Base-by-base conservation (phyloP, 2,329 filamentous ascomycete species). In the Chlorencoelia australis region DNA sequence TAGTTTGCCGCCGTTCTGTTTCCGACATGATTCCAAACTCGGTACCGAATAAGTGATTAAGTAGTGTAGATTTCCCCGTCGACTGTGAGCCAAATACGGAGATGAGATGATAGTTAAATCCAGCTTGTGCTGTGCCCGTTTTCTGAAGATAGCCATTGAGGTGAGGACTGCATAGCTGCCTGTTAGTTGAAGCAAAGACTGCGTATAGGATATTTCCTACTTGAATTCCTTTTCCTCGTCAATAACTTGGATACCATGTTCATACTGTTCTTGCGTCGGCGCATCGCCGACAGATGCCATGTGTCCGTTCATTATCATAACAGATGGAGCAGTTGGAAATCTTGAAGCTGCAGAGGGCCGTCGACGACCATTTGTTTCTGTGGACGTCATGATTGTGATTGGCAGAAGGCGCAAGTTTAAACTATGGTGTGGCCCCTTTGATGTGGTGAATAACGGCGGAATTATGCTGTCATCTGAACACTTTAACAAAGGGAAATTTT, bases 21-120 rank as follows among this genome's bases (percentile, higher is more conserved):
- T 98, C 91, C 52, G 86, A 85, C 91, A 98, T 98, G 58, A 98
- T 89, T 50, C 86, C 89, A 66, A 98, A 98, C 39, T 88, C 73
- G 49, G 91, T 98, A 45, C 86, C 85, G 59, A 98, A 98, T 39
- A 98, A 78, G 62, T 89, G 72, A 67, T 98, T 98, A 47, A 98
- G 77, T 30, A 98, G 73, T 5, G 91, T 98, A 30, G 91, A 96
- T 67, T 98, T 98, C 51, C 91, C 91, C 22, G 91, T 98, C 15
- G 91, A 96, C 68, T 98, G 91, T 40, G 89, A 96, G 28, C 91
- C 91, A 61, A 98, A 98, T 55, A 98, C 91, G 54, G 89, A 95
- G 58, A 98, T 95, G 57, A 98, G 76, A 63, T 98, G 91, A 66
- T 98, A 98, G 67, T 96, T 94, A 75, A 98, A 98, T 56, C 91